Evolutionary conservation across 768 basidiomycete species (phyloP), one percentile per base, ranked within the genome.

Genomic region (Leccinum boreale): DNA sequence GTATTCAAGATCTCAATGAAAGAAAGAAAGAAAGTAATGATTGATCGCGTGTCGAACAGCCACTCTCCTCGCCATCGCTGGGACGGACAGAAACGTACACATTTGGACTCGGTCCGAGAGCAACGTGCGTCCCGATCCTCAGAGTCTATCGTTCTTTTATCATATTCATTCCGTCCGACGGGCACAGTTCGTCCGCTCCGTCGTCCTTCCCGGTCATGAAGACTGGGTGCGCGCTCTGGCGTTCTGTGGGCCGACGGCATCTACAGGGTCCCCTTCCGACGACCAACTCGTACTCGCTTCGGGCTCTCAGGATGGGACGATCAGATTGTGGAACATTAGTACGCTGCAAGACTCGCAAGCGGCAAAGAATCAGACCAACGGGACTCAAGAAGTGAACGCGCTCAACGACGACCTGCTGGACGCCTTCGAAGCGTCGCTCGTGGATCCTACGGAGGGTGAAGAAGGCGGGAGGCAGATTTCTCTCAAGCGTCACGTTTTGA

Each of bases 231-330:
- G 89, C 53, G 79, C 85, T 58, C 81, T 98, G 36, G 81, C 86
- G 2, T 94, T 98, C 70, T 77, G 77, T 47, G 45, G 64, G 1
- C 73, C 78, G 11, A 48, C 55, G 17, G 60, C 65, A 5, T 59
- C 69, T 4, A 66, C 71, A 2, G 62, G 24, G 6, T 5, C 23
- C 3, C 29, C 46, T 49, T 26, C 48, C 17, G 33, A 54, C 33
- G 75, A 79, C n/a, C 74, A 79, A 29, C 77, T 98, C 8, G 69
- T 89, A 0, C 78, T 99, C 36, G 95, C 97, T 1, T 95, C 94
- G 23, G 97, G 94, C 1, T 95, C 94, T 9, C 97, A 98, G 74
- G 97, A 99, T 69, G 85, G 86, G 8, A 95, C 91, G 28, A 91
- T 98, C 53, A 86, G 97, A 42, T 75, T 98, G 4, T 99, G 97